Base-by-base conservation (phyloP, 2,329 filamentous ascomycete genomes). In the Paecilomyces formosus region DNA sequence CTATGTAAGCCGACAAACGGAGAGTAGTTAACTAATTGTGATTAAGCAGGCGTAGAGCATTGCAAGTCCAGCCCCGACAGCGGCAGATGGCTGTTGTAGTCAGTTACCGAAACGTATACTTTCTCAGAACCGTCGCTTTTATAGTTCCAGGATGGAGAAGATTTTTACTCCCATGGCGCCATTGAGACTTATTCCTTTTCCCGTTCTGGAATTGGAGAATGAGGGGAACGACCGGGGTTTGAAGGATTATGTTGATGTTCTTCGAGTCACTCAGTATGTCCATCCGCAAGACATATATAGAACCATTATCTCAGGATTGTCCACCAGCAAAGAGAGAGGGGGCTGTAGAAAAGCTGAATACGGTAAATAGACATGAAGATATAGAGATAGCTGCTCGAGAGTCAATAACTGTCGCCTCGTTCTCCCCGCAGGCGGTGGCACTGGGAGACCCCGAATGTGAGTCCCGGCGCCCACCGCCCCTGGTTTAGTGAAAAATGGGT, bases 381-480 rank as follows among this genome's bases (percentile, higher is more conserved):
- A 52, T 18, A 28, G 8, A 52, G 8, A 11, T 11, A n/a, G 45
- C 22, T 11, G 26, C 8, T 52, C 24, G 8, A 24, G 3, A 22
- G 22, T 52, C 21, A 45, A 45, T 21, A 18, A 18, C 39, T n/a
- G 15, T 45, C 39, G n/a, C n/a, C 8, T 52, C 22, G 50, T 13
- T 52, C 50, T 52, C 50, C 50, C 50, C 50, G 50, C 50, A 52
- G 50, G 50, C 50, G 50, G 50, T 52, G 50, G 50, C 50, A 52
- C 50, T 45, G 35, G 49, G 22, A 22, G 18, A 21, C 12, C 21
- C 50, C 50, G 50, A 52, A 28, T 52, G 22, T 52, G 5, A 52
- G 22, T 28, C n/a, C 50, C 50, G 50, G 13, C 13, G 50, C 11
- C 26, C 50, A 28, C 22, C 22, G 50, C 11, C 50, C 50, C 22